Conservation (phyloP, 2,329 filamentous ascomycete species). For the Aspergillus pseudonomiae region DNA sequence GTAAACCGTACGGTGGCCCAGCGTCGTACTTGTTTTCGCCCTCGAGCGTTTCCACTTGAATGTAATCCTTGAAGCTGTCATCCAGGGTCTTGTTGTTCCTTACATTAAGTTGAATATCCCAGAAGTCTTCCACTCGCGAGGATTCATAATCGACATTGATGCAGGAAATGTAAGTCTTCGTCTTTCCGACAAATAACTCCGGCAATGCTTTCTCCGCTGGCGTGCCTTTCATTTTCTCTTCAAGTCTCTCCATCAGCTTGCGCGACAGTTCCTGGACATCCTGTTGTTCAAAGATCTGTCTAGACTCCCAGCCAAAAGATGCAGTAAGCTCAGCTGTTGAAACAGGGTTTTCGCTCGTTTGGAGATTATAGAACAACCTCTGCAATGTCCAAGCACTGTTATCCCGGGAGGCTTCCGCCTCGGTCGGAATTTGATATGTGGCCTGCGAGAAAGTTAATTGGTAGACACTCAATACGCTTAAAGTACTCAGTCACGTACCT, state of each 20-base stretch:
- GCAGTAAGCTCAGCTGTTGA: slow-evolving; percentile 91
- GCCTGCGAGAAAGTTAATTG: slow-evolving; percentile 58
- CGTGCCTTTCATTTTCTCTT: slow-evolving; percentile 97
- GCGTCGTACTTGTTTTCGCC: slow-evolving; percentile 99
- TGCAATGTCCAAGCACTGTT: slow-evolving; percentile 96
- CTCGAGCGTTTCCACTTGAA: slow-evolving; percentile 94
- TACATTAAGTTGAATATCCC: slow-evolving; percentile 98
- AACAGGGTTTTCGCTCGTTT: slow-evolving; percentile 81
- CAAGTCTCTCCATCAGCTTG: slow-evolving; percentile 95
- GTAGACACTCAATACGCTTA: background rate
- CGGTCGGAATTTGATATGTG: slow-evolving; percentile 95
- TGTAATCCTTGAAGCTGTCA: slow-evolving; percentile 94
- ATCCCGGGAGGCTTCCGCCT: slow-evolving; percentile 74
- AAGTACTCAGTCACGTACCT: slow-evolving; percentile 57
- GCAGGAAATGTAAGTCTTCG: slow-evolving; percentile 98
- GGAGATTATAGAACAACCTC: slow-evolving; percentile 89
- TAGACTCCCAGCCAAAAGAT: slow-evolving; percentile 97
- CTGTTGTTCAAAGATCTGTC: slow-evolving; percentile 98
- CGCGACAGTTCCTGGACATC: slow-evolving; percentile 96
- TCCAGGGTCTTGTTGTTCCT: slow-evolving; percentile 89
- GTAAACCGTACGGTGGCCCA: slow-evolving; percentile 82
- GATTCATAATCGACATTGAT: slow-evolving; percentile 99
- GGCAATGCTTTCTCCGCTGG: slow-evolving; percentile 85
- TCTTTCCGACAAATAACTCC: slow-evolving; percentile 93
- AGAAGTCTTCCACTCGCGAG: slow-evolving; percentile 93